Evolutionary conservation across 2,329 filamentous ascomycete species (phyloP).

Genomic region (Colletotrichum tofieldiae): DNA sequence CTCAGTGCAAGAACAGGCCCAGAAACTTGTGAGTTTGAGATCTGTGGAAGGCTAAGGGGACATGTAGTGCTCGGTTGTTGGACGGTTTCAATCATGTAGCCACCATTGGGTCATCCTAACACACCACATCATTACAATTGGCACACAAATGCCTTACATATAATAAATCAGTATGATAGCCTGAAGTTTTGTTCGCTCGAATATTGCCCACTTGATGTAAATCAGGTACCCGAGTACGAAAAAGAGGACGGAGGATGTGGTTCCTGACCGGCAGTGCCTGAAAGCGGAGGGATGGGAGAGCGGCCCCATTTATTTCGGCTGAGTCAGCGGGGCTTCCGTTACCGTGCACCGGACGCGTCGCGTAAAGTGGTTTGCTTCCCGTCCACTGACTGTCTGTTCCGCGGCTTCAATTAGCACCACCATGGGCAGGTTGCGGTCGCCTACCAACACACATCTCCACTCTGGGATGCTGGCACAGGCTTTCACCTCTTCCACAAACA

Average conservation of each 20-base stretch:
- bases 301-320: neutral
- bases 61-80: neutral
- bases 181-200: neutral
- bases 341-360: constrained; percentile 14
- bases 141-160: neutral
- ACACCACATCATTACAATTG: neutral
- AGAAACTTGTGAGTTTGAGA: constrained; percentile 13
- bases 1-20: constrained; percentile 38
- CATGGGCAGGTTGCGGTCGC: neutral
- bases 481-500: neutral
- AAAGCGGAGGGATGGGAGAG: neutral
- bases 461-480: neutral
- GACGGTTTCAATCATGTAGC: neutral
- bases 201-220: neutral
- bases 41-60: neutral
- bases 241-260: neutral
- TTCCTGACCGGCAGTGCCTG: neutral
- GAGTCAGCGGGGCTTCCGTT: constrained; percentile 11
- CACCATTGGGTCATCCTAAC: too few relatives aligned
- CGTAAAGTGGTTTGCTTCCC: constrained; percentile 39
- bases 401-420: neutral
- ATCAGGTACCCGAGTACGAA: neutral
- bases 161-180: neutral
- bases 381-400: neutral
- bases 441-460: neutral